Percentiles rank a stretch among this genome's conserved stretches.
Conservation (phyloP, 2,329 filamentous ascomycete species). For the Monosporascus sp. region DNA sequence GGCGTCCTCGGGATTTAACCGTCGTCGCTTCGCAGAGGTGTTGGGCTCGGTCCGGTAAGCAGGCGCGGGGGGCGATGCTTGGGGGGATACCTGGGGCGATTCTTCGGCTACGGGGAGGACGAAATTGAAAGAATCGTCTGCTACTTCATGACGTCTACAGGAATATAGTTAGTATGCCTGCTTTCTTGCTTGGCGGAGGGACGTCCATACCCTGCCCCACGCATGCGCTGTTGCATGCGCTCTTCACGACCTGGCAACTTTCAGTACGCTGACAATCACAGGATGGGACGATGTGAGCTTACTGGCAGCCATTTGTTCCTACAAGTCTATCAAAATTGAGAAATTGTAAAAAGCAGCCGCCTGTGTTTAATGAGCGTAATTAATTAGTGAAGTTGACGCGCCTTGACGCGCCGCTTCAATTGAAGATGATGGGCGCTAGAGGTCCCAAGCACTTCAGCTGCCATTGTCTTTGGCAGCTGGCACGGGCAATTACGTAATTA, state of each 20-base stretch:
- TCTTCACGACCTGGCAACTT: conserved; percentile 48
- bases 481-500: too few relatives aligned
- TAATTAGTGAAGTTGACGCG: too few relatives aligned
- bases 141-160: conserved; percentile 48
- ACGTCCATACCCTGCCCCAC: conserved; percentile 54
- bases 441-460: too few relatives aligned
- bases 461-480: too few relatives aligned
- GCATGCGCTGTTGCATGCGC: conserved; percentile 59
- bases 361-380: too few relatives aligned
- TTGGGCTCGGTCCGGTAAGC: conserved; percentile 37
- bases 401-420: too few relatives aligned
- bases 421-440: too few relatives aligned
- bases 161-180: background rate
- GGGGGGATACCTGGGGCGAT: conserved; percentile 15
- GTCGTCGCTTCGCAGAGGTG: conserved; percentile 42
- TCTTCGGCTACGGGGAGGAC: conserved; percentile 33
- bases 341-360: background rate
- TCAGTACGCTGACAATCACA: conserved; percentile 1
- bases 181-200: conserved; percentile 1
- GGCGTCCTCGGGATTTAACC: conserved; percentile 22
- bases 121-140: conserved; percentile 55
- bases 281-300: conserved; percentile 5
- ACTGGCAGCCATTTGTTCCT: conserved; percentile 29
- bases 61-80: conserved; percentile 16
- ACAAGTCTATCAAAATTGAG: background rate